Evolutionary conservation across 2,329 filamentous ascomycete species (phyloP).

Genomic region (Fusarium nygamai): DNA sequence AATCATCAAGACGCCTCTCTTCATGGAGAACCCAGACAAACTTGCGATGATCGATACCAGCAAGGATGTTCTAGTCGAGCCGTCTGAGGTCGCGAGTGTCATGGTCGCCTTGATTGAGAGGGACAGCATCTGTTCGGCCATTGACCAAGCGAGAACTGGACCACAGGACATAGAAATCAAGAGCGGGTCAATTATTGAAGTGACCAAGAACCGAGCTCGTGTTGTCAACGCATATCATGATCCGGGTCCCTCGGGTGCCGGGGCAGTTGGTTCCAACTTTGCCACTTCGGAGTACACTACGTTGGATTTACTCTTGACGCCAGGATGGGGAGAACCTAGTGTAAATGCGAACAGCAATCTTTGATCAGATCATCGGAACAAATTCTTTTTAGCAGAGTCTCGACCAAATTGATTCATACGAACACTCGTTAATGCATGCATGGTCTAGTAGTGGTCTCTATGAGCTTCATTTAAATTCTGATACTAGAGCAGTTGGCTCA

Average conservation of each 20-base stretch:
- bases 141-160: background rate
- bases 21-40: background rate
- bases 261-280: background rate
- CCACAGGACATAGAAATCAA: background rate
- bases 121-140: background rate
- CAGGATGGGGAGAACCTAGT: background rate
- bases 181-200: background rate
- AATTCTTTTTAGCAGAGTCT: background rate
- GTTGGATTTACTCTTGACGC: background rate
- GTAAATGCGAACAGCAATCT: background rate
- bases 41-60: background rate
- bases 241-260: background rate
- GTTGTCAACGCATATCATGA: background rate
- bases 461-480: background rate
- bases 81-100: background rate
- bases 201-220: background rate
- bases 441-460: fast-evolving
- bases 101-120: background rate
- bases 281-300: background rate
- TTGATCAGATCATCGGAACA: background rate
- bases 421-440: background rate
- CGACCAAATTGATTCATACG: too few relatives aligned
- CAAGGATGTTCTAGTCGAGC: background rate
- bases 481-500: background rate
- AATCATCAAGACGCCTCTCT: background rate